Evolutionary conservation across 345 rosid genomes (phyloP), one percentile per base, ranked within the genome.

Genomic region (Ceriops tagal): DNA sequence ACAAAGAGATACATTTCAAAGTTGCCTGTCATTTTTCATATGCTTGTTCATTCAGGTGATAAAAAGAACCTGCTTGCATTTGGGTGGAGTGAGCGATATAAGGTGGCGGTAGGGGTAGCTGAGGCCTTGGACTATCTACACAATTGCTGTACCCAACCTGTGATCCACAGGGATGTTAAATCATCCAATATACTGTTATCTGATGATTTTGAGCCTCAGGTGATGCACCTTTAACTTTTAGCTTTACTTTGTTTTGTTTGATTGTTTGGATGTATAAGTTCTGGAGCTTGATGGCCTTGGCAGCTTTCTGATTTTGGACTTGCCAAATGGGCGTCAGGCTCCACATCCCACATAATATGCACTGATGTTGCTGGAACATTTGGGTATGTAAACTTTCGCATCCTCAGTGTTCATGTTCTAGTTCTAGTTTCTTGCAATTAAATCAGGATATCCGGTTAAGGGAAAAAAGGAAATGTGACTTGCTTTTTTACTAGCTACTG

Each of bases 261-360:
- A 8, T 62, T 46, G 27, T 56, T 66, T 83, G 79, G 34, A 53
- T 53, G 4, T 16, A 3, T 9, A 31, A 18, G 35, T 39, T 10
- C 16, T 39, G 62, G 67, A 73, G 21, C 27, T 58, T 56, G 10
- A 1, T 13, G 53, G 30, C 61, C 62, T 73, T 58, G 62, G 67
- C 88, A 93, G 97, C 87, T 95, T 24, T 92, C 99, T 66, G 99
- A 95, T 90, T 95, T 95, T 65, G 99, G 99, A 84, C 87, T 95
- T 35, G 98, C 99, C 53, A 84, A 86, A 77, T 66, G 84, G 86
- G 89, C 81, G 66, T 76, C 85, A 30, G 78, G 76, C 79, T 70
- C 89, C 19, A 78, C 88, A 28, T 80, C 87, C 66, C 87, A 81
- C 26, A 69, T 73, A 64, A 70, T 83, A 21, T 71, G 85, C 73